Base-by-base conservation (phyloP, 2,329 filamentous ascomycete genomes). In the Cladophialophora psammophila region DNA sequence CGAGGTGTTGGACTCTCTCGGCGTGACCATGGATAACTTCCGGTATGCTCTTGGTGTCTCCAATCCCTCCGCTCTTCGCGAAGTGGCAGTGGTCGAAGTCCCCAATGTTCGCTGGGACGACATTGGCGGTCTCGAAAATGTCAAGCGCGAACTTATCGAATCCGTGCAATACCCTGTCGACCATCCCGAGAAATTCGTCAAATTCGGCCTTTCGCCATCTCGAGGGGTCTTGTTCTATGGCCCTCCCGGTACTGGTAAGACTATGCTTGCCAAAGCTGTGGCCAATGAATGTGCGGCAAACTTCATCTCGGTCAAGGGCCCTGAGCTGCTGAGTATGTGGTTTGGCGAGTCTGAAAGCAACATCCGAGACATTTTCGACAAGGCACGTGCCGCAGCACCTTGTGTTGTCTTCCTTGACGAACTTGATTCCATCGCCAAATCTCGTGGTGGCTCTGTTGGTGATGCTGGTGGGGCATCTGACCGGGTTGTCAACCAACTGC, bases 21-120 rank as follows among this genome's bases (percentile, higher is more conserved):
- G 95, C 79, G 95, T 99, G 57, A 99, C 95, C 69, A 98, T 98
- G 93, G 95, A 99, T 82, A 99, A 99, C 88, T 99, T 99, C 92
- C 92, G 94, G 75, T 99, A 97, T 76, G 94, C 95, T 68, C 91
- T 99, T 59, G 95, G 95, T 76, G 94, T 97, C 68, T 97, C 94
- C 81, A 99, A 99, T 88, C 95, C 95, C 75, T 98, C 95, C 72
- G 95, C 95, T 73, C 93, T 99, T 64, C 95, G 95, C 81, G 95
- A 99, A 83, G 95, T 99, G 76, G 95, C 95, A 63, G 95, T 99
- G 74, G 96, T 99, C 81, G 96, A 99, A 83, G 94, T 98, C 76
- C 95, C 95, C 83, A 99, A 99, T 80, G 94, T 97, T 73, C 93
- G 94, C 82, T 99, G 95, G 95, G 95, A 99, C 82, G 95, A 99